A percentile compares a stretch with the other conserved stretches of the same genome.
phyloP scores from a whole-genome alignment of 257 asterid genomes.

The Leonotis leonurus region DNA sequence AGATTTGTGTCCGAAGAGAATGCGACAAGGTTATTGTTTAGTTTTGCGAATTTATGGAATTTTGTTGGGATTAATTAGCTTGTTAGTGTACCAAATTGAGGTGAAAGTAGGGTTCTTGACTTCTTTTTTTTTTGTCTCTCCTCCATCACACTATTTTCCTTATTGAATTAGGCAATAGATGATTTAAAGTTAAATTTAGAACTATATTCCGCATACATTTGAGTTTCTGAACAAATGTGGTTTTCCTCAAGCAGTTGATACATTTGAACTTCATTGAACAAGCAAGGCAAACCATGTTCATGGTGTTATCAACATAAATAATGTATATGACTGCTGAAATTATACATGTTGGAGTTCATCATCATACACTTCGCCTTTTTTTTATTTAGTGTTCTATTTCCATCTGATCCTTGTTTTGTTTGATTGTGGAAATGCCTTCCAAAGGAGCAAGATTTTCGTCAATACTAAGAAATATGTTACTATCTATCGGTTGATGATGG shows the following conservation, averaged over 20 bases:
- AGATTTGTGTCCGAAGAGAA: conserved; percentile 14
- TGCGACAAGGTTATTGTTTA: no score
- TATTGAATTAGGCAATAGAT: not conserved
- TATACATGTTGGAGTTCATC: not conserved
- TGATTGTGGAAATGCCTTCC: no score
- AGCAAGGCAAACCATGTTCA: not conserved
- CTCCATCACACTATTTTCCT: not conserved
- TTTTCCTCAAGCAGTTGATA: no score
- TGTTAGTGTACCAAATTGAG: no score
- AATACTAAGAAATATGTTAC: not conserved
- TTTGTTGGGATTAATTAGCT: not conserved
- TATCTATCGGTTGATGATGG: not conserved
- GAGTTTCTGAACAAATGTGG: not conserved
- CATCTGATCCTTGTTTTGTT: no score
- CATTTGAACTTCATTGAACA: not conserved
- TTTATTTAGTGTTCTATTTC: not conserved
- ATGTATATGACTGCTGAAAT: no score
- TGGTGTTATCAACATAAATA: not conserved
- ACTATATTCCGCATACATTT: not conserved
- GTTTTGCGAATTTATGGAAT: no score
- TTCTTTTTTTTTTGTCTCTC: not conserved
- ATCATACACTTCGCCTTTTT: not conserved
- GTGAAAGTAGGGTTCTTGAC: no score
- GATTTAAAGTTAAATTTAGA: not conserved
- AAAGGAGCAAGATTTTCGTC: no score